These are phyloP conservation scores for Orbilia blumenaviensis DNA, from an alignment of 2,329 filamentous ascomycete genomes.

Conservation along the genomic window DNA sequence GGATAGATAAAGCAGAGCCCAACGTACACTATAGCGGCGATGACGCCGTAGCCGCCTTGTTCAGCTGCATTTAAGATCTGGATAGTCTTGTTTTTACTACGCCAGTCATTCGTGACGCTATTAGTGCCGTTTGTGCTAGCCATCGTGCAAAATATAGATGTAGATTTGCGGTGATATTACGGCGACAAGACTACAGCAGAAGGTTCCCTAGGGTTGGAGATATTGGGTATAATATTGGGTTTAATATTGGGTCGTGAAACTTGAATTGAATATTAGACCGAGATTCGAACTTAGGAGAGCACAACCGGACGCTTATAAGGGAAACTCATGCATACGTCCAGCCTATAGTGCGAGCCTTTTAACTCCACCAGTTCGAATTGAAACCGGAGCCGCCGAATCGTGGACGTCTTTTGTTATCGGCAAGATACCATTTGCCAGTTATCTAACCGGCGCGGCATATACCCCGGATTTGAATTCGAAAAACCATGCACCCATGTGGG, in stretches of 20 bases:
- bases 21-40: conserved; percentile 67
- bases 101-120: conserved; percentile 35
- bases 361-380: no score
- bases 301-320: background rate
- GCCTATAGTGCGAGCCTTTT: no score
- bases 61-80: conserved; percentile 69
- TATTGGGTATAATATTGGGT: no score
- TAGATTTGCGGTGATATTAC: background rate
- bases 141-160: background rate
- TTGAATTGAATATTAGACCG: no score
- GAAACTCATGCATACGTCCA: no score
- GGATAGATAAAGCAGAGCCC: no score
- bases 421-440: background rate
- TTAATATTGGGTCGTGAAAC: no score
- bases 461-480: background rate
- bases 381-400: no score
- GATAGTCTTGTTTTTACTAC: conserved; percentile 65
- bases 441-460: background rate
- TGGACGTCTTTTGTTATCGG: background rate
- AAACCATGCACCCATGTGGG: background rate
- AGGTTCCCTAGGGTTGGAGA: no score
- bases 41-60: conserved; percentile 68
- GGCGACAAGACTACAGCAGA: no score
- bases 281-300: background rate
- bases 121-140: conserved; percentile 18